Conservation (phyloP, 2,329 filamentous ascomycete species). For the Trichoderma koningiopsis region DNA sequence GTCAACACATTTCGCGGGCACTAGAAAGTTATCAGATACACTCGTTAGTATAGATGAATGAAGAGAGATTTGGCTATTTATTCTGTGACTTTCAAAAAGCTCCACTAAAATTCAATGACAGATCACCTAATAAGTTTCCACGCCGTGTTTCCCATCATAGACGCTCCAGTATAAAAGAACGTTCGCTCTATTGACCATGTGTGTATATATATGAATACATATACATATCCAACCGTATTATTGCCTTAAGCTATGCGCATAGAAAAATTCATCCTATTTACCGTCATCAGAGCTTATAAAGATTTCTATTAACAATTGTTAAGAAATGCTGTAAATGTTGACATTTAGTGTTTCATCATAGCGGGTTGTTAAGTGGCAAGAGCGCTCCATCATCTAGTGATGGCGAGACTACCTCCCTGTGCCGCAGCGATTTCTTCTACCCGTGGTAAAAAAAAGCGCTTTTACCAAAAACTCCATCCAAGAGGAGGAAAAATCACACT, state of each 20-base stretch:
- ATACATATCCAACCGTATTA: background rate
- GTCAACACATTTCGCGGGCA: background rate
- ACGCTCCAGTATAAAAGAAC: background rate
- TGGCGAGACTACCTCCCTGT: too few relatives aligned
- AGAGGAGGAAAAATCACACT: accelerated
- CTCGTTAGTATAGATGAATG: background rate
- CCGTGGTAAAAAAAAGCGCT: background rate
- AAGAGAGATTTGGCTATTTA: background rate
- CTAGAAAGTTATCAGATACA: background rate
- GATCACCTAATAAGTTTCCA: background rate
- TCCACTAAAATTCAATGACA: background rate
- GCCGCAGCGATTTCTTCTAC: background rate
- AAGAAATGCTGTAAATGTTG: too few relatives aligned
- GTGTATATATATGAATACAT: too few relatives aligned
- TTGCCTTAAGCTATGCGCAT: background rate
- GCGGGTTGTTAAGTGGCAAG: background rate
- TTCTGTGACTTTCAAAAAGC: background rate
- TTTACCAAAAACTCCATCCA: background rate
- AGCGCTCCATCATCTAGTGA: background rate
- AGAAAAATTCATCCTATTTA: background rate
- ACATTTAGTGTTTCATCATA: too few relatives aligned
- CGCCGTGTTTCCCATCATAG: background rate
- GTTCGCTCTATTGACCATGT: background rate
- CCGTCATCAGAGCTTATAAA: too few relatives aligned
- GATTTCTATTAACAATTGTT: too few relatives aligned